phyloP scores from a whole-genome alignment of 164 flowering plant genomes.

The Nymphaea thermarum region DNA sequence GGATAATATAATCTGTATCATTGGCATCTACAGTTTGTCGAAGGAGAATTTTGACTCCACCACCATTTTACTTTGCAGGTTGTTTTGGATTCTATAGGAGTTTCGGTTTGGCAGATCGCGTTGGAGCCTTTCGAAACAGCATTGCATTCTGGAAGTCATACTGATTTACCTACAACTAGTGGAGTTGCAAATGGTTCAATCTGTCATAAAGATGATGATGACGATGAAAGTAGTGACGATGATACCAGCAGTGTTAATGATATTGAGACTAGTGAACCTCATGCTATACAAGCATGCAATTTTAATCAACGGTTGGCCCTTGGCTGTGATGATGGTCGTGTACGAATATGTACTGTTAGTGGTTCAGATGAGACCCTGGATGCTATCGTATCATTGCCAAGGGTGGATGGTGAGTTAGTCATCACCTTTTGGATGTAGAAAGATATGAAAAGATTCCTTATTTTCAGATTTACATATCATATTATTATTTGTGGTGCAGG shows the following conservation, averaged over 20 bases:
- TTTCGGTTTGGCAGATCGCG: conserved; percentile 97
- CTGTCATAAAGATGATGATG: conserved; percentile 16
- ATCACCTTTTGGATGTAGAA: background rate
- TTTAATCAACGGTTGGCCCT: conserved; percentile 40
- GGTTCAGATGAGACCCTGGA: conserved; percentile 37
- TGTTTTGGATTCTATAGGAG: conserved; percentile 64
- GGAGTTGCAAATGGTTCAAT: conserved; percentile 28
- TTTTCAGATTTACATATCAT: background rate
- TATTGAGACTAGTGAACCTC: conserved; percentile 27
- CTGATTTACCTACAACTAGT: conserved; percentile 24
- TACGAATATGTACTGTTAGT: conserved; percentile 43
- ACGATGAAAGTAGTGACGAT: conserved; percentile 12
- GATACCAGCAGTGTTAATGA: conserved; percentile 24
- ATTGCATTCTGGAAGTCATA: conserved; percentile 6
- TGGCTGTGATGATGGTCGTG: conserved; percentile 93
- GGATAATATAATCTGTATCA: too few relatives aligned
- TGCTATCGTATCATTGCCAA: conserved; percentile 56
- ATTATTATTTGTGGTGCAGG: conserved; percentile 31
- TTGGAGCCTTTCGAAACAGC: conserved; percentile 29
- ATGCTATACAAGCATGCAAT: conserved; percentile 12
- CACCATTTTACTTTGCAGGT: conserved; percentile 29
- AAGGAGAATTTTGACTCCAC: too few relatives aligned
- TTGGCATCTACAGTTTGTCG: too few relatives aligned
- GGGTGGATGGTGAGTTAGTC: conserved; percentile 79
- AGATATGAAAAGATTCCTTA: background rate